Base-by-base conservation (phyloP, 2,329 filamentous ascomycete genomes). In the Dothideomycetes sp. region DNA sequence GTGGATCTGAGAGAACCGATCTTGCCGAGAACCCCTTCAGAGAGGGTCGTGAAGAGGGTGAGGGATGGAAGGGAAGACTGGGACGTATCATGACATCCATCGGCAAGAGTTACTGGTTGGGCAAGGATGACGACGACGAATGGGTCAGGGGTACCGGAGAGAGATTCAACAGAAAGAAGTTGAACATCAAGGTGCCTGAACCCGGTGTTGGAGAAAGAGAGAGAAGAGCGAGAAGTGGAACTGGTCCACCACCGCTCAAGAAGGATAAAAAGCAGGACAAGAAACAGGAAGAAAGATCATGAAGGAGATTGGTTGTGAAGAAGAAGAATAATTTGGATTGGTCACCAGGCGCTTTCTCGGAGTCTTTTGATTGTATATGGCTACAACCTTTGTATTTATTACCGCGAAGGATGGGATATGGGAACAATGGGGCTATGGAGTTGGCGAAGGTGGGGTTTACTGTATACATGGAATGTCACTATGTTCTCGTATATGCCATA, bases 61-160 rank as follows among this genome's bases (percentile, higher is more conserved):
- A 82, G 47, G 87, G 87, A 13, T 87, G 83, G 76, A 74, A 73
- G 58, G 88, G 87, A 23, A 79, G 76, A 53, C 55, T 93, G 9
- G 88, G 87, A n/a, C 73, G 88, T 37, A 56, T 74, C 22, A 84
- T 95, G 83, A 71, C 94, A 19, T 72, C 71, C 8, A 69, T 85
- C 17, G 82, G 82, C 27, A 75, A 74, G 49, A 71, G 70, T 43
- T 95, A 93, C 65, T 95, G 88, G 87, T 67, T 94, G 12, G 83
- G 82, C 22, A 62, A 64, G 46, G 76, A 76, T 37, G 75, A 70
- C 45, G 68, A 74, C 44, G 61, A 53, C 1, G 77, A 78, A 45
- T 91, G 84, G 84, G 73, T 80, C 53, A 70, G 73, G 33, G 73
- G 70, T 8, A 67, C 79, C 49, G 69, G 72, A 47, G 73, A 74